Evolutionary conservation across 2,329 filamentous ascomycete genomes (phyloP), one percentile per base, ranked within the genome.

Genomic region (Colletotrichum sansevieriae): DNA sequence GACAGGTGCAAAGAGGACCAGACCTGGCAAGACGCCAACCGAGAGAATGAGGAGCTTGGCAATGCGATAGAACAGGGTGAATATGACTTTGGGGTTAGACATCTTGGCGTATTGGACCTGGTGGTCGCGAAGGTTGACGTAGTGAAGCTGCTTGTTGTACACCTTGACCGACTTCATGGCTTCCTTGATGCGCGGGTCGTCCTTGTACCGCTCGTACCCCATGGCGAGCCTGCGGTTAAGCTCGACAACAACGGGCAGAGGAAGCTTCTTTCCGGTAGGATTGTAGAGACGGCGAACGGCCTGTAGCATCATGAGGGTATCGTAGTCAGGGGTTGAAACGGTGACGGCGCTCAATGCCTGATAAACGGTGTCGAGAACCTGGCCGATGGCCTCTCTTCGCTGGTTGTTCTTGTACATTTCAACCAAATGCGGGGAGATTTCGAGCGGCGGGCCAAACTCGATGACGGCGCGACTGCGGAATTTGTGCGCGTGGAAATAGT

Each of bases 401-500:
- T 97, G 90, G 64, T 94, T 94, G 71, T 87, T 89, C 79, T 91
- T 92, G 82, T 97, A 98, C 80, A 94, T 90, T 71, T 95, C 87
- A 5, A 98, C 93, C 39, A 98, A 83, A 75, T 97, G 92, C 20
- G 84, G 83, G 0, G 94, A 92, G 10, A 98, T 90, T 72, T 97
- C 92, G 71, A 98, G 91, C 0, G 96, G 94, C 29, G 89, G 91
- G 9, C 96, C 96, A 75, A 98, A 99, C 77, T 99, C 96, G 69
- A 98, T 91, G 4, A 99, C 95, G 41, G 95, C 96, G 77, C 96
- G 89, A 71, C 95, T 98, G 52, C 95, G 92, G 81, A 99, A 99
- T 79, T 98, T 99, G 85, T 99, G 95, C 0, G 95, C 93, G 80
- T 98, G 95, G 82, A 99, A 99, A 81, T 99, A 99, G 81, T 99